phyloP scores from a whole-genome alignment of 2,329 filamentous ascomycete genomes.

The Penicillium sp. region DNA sequence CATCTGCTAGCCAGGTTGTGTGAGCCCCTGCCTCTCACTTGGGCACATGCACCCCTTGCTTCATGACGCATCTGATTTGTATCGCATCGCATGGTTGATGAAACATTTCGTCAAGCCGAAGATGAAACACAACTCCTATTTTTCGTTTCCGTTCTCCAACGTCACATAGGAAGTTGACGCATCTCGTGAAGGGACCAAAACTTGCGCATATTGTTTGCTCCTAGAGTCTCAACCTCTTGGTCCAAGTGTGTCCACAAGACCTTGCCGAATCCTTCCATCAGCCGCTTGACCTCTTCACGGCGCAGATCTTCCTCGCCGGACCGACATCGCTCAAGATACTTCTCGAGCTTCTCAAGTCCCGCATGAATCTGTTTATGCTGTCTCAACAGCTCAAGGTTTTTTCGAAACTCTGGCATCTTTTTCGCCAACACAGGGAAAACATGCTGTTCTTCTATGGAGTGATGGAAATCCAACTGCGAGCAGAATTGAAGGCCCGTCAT shows the following conservation, averaged over 20 bases:
- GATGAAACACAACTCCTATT: too few relatives aligned
- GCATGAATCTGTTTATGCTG: slow-evolving; percentile 79
- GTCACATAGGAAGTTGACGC: slow-evolving; percentile 64
- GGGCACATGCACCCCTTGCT: neutral
- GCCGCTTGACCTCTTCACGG: slow-evolving; percentile 60
- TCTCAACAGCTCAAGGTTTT: slow-evolving; percentile 63
- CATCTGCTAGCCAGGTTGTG: neutral
- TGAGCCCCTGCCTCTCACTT: neutral
- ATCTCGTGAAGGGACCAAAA: slow-evolving; percentile 81
- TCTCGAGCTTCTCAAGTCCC: slow-evolving; percentile 67
- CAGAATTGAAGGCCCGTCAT: slow-evolving; percentile 67
- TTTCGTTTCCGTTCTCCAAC: neutral
- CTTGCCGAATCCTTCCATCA: slow-evolving; percentile 75
- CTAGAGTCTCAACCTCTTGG: slow-evolving; percentile 74
- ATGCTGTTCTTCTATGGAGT: slow-evolving; percentile 77
- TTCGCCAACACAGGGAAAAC: slow-evolving; percentile 75
- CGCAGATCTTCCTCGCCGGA: slow-evolving; percentile 61
- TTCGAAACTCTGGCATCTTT: slow-evolving; percentile 75
- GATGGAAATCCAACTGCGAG: slow-evolving; percentile 70
- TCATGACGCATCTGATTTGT: neutral
- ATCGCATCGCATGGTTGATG: neutral
- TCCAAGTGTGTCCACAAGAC: slow-evolving; percentile 83
- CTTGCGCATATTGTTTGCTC: slow-evolving; percentile 82
- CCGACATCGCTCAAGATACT: slow-evolving; percentile 63
- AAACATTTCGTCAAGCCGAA: neutral